phyloP scores from a whole-genome alignment of 169 alveolate species.

The Plasmodium knowlesi region DNA sequence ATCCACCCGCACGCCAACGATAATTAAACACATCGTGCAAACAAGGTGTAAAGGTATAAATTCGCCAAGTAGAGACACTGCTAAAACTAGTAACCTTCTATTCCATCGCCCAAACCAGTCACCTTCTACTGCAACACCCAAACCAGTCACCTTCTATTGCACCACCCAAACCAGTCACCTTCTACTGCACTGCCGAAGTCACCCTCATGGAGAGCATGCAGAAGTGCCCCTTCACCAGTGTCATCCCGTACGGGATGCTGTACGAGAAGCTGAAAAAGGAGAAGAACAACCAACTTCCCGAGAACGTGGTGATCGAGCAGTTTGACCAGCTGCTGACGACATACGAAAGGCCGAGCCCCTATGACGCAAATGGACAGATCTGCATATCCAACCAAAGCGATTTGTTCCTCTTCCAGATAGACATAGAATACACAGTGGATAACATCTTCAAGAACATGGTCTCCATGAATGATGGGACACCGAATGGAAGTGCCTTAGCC shows the following conservation, averaged over 20 bases:
- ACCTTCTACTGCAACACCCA: no score
- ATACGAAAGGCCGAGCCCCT: conserved; percentile 44
- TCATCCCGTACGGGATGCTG: conserved; percentile 47
- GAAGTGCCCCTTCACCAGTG: conserved; percentile 48
- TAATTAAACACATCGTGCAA: neutral
- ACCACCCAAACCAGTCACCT: neutral
- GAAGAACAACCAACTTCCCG: conserved; percentile 15
- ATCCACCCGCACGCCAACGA: neutral
- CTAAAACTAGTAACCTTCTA: no score
- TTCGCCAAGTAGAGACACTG: neutral
- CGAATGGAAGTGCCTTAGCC: neutral
- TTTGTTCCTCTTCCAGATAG: conserved; percentile 33
- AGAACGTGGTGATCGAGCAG: conserved; percentile 26
- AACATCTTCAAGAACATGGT: conserved; percentile 40
- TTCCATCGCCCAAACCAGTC: no score
- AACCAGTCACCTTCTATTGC: neutral
- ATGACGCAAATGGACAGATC: conserved; percentile 15
- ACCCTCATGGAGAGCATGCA: conserved; percentile 9
- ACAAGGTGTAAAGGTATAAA: neutral
- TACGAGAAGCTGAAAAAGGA: conserved; percentile 31
- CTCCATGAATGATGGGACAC: neutral
- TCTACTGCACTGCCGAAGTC: no score
- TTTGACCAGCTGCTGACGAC: conserved; percentile 10
- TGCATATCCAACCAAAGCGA: conserved; percentile 2
- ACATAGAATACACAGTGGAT: conserved; percentile 64